These are phyloP conservation scores for Venturia asperata DNA, from an alignment of 2,329 filamentous ascomycete genomes.

Conservation along the genomic window DNA sequence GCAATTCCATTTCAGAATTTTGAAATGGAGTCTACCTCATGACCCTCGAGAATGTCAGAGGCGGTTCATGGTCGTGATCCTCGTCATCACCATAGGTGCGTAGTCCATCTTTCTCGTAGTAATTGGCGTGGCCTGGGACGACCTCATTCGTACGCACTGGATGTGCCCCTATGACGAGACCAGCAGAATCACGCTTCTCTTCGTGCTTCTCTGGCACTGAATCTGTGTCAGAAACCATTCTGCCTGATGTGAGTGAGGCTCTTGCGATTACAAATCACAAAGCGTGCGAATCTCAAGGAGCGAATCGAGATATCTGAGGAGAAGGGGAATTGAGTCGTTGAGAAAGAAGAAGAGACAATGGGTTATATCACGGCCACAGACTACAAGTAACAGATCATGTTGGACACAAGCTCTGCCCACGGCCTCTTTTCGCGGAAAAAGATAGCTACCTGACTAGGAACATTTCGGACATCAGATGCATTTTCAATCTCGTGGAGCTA, in stretches of 20 bases:
- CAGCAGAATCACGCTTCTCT: background rate
- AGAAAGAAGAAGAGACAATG: background rate
- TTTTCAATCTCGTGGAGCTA: background rate
- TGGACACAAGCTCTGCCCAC: background rate
- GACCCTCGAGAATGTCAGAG: slow-evolving; percentile 43
- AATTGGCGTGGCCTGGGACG: slow-evolving; percentile 32
- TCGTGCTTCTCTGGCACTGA: background rate
- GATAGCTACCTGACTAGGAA: background rate
- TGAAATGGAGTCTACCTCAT: slow-evolving; percentile 35
- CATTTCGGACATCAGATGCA: background rate
- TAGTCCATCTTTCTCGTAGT: slow-evolving; percentile 41
- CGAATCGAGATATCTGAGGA: background rate
- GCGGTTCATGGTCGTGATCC: slow-evolving; percentile 42
- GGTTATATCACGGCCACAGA: background rate
- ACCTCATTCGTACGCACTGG: slow-evolving; percentile 20
- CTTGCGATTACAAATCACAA: background rate
- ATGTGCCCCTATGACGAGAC: background rate
- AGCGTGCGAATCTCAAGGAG: background rate
- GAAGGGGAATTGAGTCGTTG: background rate
- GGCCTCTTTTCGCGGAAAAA: background rate
- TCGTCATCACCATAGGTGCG: slow-evolving; percentile 42
- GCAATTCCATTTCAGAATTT: background rate
- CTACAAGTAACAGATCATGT: background rate
- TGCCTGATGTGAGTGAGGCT: background rate
- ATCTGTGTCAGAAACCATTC: background rate